Base-by-base conservation (phyloP, 2,329 filamentous ascomycete genomes). In the Diaporthe sp. region DNA sequence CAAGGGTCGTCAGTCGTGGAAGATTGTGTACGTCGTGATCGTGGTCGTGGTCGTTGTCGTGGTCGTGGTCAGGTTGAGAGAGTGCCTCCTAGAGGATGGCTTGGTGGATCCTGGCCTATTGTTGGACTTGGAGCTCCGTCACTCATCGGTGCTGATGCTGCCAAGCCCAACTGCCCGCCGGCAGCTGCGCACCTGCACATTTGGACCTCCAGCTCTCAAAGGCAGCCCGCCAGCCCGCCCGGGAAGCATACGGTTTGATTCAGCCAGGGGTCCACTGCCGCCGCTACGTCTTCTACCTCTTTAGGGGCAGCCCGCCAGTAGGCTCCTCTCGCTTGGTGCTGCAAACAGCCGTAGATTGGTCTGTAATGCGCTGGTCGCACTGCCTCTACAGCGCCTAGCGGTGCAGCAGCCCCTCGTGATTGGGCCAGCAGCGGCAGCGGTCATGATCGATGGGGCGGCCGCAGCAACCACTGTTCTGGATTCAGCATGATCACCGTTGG, bases 121-220 rank as follows among this genome's bases (percentile, higher is more conserved):
- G 73, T 72, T 70, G 65, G 73, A 67, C 61, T 57, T 49, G 73
- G 57, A 75, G 73, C 69, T 74, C 37, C 68, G 67, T 58, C 73
- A 72, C 67, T 67, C 46, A 69, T 59, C 68, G 49, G 31, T 69
- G 65, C 65, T 68, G 65, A 68, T 68, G 65, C 65, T 53, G 65
- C 65, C 65, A 69, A 69, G 65, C 65, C 49, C 65, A 69, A 55
- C 65, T 69, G 65, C 65, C 65, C 65, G 65, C 65, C 65, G 46
- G 65, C 49, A 69, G 34, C 68, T 71, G 4, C 10, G 25, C 39
- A 46, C 25, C 59, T 19, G 57, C 42, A 46, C 62, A 37, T 49
- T 49, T 62, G n/a, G 31, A 68, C 37, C 51, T 44, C 34, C 49
- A 37, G 62, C 67, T 44, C 37, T 15, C 22, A 55, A 55, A 31